Percentiles rank a stretch among this genome's conserved stretches.
Conservation (phyloP, 495 filamentous ascomycete genomes). For the Hypoxylon trugodes region DNA sequence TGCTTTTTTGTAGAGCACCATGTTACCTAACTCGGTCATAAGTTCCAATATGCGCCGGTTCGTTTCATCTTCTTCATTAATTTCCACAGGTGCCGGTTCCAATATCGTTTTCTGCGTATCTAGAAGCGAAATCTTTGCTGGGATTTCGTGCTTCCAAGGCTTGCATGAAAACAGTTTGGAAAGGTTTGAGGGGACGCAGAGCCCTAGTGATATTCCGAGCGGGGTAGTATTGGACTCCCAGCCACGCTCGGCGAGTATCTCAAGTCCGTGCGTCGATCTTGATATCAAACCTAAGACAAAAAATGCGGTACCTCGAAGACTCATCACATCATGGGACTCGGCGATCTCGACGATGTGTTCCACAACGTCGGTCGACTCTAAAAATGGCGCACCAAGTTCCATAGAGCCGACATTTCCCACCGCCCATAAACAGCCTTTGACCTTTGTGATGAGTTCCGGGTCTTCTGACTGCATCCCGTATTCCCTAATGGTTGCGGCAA, state of each 20-base stretch:
- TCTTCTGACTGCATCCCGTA: slow-evolving; percentile 85
- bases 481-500: slow-evolving; percentile 85
- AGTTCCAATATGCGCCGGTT: slow-evolving; percentile 80
- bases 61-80: slow-evolving; percentile 49
- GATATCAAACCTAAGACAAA: slow-evolving; percentile 95
- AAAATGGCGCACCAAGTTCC: slow-evolving; percentile 93
- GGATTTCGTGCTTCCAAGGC: slow-evolving; percentile 57
- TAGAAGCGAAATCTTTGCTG: slow-evolving; percentile 51
- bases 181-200: slow-evolving; percentile 84
- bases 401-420: slow-evolving; percentile 98
- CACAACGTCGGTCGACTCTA: slow-evolving; percentile 87
- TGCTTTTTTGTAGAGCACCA: slow-evolving; percentile 81
- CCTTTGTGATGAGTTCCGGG: slow-evolving; percentile 85
- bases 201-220: slow-evolving; percentile 82
- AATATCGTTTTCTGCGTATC: slow-evolving; percentile 55
- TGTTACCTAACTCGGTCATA: slow-evolving; percentile 88
- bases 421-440: slow-evolving; percentile 97
- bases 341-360: slow-evolving; percentile 86
- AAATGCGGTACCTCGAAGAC: slow-evolving; percentile 92
- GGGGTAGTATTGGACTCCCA: slow-evolving; percentile 92
- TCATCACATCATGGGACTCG: slow-evolving; percentile 84
- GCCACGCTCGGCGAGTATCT: slow-evolving; percentile 83
- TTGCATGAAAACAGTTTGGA: slow-evolving; percentile 72
- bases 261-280: slow-evolving; percentile 87
- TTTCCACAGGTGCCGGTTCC: slow-evolving; percentile 43